Evolutionary conservation across 2,329 filamentous ascomycete genomes (phyloP), one percentile per base, ranked within the genome.

Genomic region (Trichoderma lentiforme): DNA sequence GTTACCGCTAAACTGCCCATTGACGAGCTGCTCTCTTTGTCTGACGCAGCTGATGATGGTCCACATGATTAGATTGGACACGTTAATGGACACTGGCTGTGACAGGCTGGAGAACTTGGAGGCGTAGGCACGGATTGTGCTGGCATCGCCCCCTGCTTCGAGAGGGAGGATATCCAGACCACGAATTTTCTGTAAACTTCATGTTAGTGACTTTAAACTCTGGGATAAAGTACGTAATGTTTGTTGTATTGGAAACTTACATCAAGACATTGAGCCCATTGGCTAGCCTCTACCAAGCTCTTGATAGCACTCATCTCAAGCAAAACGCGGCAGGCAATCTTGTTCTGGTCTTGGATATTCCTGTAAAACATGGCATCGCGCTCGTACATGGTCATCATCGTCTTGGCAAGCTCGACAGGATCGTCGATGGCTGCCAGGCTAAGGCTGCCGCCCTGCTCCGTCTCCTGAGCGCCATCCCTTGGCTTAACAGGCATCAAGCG

Each of bases 31-130:
- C 76, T 92, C 91, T 74, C 93, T 89, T 82, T 97, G 92, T 71
- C 90, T 88, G 64, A 92, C 91, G 82, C 95, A 97, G 83, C 93
- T 94, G 56, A 92, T 88, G 75, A 99, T 93, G 64, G 94, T 94
- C 96, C 96, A 98, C 84, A 97, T 92, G 74, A 99, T 88, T 74
- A 98, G 86, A 81, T 95, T 94, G 21, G 95, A 95, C 76, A 98
- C 91, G 78, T 96, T 97, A 79, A 93, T 91, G 3, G 95, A 92
- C 53, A 99, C 92, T 8, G 94, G 89, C 75, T 93, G 90, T 4
- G 94, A 89, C 53, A 97, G 87, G 2, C 88, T 86, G 18, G 93
- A 89, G 83, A 99, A 98, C 73, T 91, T 91, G 77, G 93, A 90
- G 1, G 95, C 94, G 73, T 91, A 91, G 75, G 87, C 87, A 74